Evolutionary conservation across 345 rosid genomes (phyloP).

Genomic region (Rhodamnia argentea): DNA sequence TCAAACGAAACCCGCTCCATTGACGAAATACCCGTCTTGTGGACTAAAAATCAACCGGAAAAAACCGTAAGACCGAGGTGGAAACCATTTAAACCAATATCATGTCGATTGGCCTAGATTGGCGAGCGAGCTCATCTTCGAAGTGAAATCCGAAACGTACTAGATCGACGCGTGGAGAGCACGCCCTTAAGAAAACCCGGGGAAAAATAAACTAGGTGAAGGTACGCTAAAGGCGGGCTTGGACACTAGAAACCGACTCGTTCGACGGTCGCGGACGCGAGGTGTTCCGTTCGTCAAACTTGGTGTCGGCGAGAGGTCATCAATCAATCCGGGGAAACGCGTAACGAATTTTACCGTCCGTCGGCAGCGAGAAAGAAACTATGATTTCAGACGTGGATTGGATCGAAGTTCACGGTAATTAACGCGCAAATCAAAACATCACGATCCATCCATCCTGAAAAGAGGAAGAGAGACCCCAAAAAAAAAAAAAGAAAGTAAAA

Average conservation of each 20-base stretch:
- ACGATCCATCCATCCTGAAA: not conserved
- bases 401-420: not conserved
- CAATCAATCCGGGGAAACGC: not conserved
- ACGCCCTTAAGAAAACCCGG: not conserved
- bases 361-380: not conserved
- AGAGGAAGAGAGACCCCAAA: no score
- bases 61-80: not conserved
- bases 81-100: not conserved
- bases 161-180: no score
- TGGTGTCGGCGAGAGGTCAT: not conserved
- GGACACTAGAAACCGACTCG: not conserved
- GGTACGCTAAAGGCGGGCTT: not conserved
- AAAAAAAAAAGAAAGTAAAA: not conserved
- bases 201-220: not conserved
- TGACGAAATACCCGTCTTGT: not conserved
- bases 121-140: not conserved
- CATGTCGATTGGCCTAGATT: not conserved
- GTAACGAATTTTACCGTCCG: not conserved
- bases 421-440: not conserved
- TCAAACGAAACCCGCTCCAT: not conserved
- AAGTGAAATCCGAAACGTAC: not conserved
- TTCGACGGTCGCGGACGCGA: not conserved
- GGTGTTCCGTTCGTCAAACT: not conserved
- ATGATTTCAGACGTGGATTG: not conserved
- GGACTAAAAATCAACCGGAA: not conserved